Evolutionary conservation across 441 rosid species (phyloP).

Genomic region (Euphorbia celastroides): DNA sequence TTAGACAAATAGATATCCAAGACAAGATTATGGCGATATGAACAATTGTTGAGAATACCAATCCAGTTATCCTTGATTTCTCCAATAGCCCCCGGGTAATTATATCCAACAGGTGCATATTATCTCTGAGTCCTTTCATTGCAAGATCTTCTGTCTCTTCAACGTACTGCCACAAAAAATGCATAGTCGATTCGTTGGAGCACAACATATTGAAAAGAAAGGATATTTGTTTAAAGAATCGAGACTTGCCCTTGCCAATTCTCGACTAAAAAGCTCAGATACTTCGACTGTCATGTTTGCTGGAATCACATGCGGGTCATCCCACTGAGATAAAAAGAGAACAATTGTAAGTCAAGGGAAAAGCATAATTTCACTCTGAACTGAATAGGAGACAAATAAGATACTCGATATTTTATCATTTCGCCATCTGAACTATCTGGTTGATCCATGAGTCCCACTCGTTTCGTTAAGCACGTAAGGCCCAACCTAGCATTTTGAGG

Average conservation of each 20-base stretch:
- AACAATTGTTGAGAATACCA: conserved; percentile 41
- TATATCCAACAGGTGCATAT: conserved; percentile 66
- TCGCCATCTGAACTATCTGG: conserved; percentile 73
- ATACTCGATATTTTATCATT: conserved; percentile 77
- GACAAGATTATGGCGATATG: background rate
- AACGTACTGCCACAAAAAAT: conserved; percentile 55
- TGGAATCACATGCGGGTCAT: conserved; percentile 80
- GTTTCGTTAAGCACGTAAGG: conserved; percentile 60
- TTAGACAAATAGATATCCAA: background rate
- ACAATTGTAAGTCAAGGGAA: conserved; percentile 16
- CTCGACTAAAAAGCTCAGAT: conserved; percentile 87
- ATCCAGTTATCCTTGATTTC: conserved; percentile 84
- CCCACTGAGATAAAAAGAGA: conserved; percentile 60
- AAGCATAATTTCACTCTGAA: conserved; percentile 4
- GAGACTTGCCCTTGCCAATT: conserved; percentile 69
- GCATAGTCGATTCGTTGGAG: background rate
- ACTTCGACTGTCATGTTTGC: conserved; percentile 83
- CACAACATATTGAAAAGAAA: background rate
- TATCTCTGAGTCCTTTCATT: conserved; percentile 63
- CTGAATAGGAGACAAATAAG: conserved; percentile 12
- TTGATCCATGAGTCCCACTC: conserved; percentile 65
- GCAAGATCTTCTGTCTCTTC: conserved; percentile 97
- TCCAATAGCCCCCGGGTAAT: conserved; percentile 64
- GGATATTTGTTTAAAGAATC: conserved; percentile 11
- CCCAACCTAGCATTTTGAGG: conserved; percentile 89